A percentile compares a stretch with the other conserved stretches of the same genome.
These are phyloP conservation scores for Pulicaria dysenterica DNA, from an alignment of 129 eudicot species.

Conservation along the genomic window DNA sequence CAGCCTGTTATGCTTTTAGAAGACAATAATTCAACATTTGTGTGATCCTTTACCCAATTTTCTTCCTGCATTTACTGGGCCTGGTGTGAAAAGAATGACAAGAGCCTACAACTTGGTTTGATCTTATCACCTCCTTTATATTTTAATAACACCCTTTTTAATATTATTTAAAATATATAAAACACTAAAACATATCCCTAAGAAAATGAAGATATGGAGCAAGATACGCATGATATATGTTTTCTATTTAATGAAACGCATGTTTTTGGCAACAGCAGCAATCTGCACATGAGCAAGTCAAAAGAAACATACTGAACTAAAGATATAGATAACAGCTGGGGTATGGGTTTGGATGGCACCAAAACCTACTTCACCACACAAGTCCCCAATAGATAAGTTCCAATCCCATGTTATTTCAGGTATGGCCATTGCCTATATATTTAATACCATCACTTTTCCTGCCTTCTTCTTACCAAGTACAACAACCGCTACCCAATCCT, in stretches of 20 bases:
- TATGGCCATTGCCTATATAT: constrained; percentile 24
- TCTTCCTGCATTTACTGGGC: constrained; percentile 35
- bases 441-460: constrained; percentile 5
- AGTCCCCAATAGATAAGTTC: constrained; percentile 35
- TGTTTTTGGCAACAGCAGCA: constrained; percentile 28
- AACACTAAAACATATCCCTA: constrained; percentile 13
- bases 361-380: constrained; percentile 23
- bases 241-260: constrained; percentile 10
- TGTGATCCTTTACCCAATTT: constrained; percentile 37
- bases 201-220: constrained; percentile 22
- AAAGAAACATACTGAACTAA: constrained; percentile 31
- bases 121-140: constrained; percentile 33
- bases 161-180: too few relatives aligned
- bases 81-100: constrained; percentile 43
- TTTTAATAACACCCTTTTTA: background rate
- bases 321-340: constrained; percentile 21
- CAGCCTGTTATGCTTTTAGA: constrained; percentile 38
- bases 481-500: too few relatives aligned
- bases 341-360: constrained; percentile 34
- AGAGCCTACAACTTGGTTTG: constrained; percentile 32
- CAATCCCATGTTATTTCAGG: constrained; percentile 34
- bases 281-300: constrained; percentile 34
- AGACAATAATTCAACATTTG: constrained; percentile 37
- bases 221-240: constrained; percentile 1
- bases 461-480: background rate